Conservation (phyloP, 306 rosid genomes). For the Glycine latifolia region DNA sequence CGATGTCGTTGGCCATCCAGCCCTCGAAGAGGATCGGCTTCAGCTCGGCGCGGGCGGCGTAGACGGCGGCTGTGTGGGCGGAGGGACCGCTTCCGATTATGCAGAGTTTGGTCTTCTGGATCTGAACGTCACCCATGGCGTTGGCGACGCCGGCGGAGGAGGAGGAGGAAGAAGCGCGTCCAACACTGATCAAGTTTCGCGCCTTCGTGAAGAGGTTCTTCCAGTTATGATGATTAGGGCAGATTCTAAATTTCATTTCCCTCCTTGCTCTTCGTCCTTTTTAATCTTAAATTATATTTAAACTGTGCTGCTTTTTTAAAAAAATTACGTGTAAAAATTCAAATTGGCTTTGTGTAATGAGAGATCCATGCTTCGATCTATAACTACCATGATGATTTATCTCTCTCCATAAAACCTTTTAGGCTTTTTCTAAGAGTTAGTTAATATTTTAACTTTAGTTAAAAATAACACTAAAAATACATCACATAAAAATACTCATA, state of each 20-base stretch:
- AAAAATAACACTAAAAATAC: too few species aligned
- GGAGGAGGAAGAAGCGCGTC: neutral
- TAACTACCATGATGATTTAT: too few species aligned
- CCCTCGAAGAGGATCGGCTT: conserved; percentile 87
- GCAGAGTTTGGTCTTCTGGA: conserved; percentile 71
- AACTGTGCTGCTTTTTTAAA: too few species aligned
- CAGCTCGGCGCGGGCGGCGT: conserved; percentile 87
- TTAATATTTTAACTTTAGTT: too few species aligned
- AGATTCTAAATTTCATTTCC: conserved; percentile 50
- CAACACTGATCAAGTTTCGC: conserved; percentile 41
- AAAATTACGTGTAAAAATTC: too few species aligned
- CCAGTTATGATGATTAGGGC: conserved; percentile 30
- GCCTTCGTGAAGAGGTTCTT: conserved; percentile 37
- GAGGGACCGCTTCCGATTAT: conserved; percentile 94
- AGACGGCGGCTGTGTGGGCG: conserved; percentile 85
- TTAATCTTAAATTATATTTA: neutral
- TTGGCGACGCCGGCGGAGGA: neutral
- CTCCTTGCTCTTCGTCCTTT: neutral
- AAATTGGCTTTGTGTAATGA: too few species aligned
- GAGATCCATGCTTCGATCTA: too few species aligned
- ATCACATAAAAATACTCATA: too few species aligned
- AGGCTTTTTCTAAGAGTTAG: too few species aligned
- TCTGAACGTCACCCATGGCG: conserved; percentile 51
- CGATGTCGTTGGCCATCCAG: conserved; percentile 90
- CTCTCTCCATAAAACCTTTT: too few species aligned